phyloP scores from a whole-genome alignment of 2,329 filamentous ascomycete species.

The Tolypocladium sp. region DNA sequence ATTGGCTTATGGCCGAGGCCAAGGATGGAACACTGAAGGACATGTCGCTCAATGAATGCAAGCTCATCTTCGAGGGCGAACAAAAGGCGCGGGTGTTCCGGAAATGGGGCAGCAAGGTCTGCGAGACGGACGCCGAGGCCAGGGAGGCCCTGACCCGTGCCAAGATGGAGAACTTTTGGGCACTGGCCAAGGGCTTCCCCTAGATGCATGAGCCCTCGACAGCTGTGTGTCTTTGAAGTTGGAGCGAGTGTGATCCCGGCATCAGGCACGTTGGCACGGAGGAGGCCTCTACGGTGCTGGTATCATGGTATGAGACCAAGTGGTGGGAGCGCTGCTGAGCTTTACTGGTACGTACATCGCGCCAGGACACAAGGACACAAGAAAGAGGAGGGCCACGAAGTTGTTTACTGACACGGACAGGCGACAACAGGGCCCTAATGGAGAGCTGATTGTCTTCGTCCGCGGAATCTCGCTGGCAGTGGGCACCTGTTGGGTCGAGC shows the following conservation, averaged over 20 bases:
- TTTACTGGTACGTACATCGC: neutral
- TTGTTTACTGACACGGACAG: neutral
- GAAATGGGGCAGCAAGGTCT: conserved; percentile 84
- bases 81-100: conserved; percentile 71
- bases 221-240: neutral
- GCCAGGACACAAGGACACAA: neutral
- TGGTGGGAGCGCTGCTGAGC: neutral
- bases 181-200: conserved; percentile 60
- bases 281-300: neutral
- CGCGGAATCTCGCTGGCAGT: neutral
- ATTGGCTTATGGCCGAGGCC: conserved; percentile 74
- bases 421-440: neutral
- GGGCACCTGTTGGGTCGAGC: neutral
- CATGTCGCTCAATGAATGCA: conserved; percentile 72
- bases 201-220: neutral
- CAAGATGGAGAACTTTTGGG: conserved; percentile 96
- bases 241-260: neutral
- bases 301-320: neutral
- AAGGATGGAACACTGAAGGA: conserved; percentile 73
- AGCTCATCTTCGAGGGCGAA: conserved; percentile 84
- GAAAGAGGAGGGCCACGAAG: neutral
- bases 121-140: conserved; percentile 84
- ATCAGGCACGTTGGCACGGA: neutral
- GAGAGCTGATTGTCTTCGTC: neutral
- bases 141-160: conserved; percentile 68